These are phyloP conservation scores for Cavenderia fasciculata DNA, from an alignment of 78 protist genomes.

Conservation along the genomic window DNA sequence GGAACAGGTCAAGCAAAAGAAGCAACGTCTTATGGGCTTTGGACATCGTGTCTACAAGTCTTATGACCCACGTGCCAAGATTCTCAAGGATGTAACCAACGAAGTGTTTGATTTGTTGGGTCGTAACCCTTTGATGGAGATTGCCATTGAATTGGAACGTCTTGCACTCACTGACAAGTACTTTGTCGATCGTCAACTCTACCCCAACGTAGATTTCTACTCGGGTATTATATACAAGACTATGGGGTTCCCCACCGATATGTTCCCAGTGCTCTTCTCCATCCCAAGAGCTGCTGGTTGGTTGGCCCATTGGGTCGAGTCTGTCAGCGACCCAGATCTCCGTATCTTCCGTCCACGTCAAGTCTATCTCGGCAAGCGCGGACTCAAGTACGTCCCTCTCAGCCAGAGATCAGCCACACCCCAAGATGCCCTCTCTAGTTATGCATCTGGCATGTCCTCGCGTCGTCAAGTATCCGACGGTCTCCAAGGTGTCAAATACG, in stretches of 20 bases:
- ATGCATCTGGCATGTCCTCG: constrained; percentile 48
- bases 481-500: neutral
- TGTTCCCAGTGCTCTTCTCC: constrained; percentile 83
- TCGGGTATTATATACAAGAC: constrained; percentile 73
- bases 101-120: constrained; percentile 59
- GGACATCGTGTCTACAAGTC: constrained; percentile 92
- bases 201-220: constrained; percentile 91
- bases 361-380: constrained; percentile 47
- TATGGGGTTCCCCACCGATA: constrained; percentile 89
- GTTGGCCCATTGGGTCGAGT: constrained; percentile 87
- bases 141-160: constrained; percentile 83
- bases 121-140: constrained; percentile 68
- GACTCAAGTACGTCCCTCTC: constrained; percentile 20
- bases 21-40: constrained; percentile 87
- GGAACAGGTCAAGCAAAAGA: constrained; percentile 77
- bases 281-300: constrained; percentile 86
- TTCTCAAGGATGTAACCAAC: constrained; percentile 36
- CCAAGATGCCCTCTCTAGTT: neutral
- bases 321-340: constrained; percentile 54
- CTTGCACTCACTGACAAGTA: constrained; percentile 83
- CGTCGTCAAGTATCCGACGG: constrained; percentile 51
- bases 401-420: neutral
- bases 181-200: constrained; percentile 86
- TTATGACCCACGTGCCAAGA: constrained; percentile 90
- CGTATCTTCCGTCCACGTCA: constrained; percentile 80